A percentile compares a stretch with the other conserved stretches of the same genome.
Conservation (phyloP, 306 rosid species). For the Geum urbanum region DNA sequence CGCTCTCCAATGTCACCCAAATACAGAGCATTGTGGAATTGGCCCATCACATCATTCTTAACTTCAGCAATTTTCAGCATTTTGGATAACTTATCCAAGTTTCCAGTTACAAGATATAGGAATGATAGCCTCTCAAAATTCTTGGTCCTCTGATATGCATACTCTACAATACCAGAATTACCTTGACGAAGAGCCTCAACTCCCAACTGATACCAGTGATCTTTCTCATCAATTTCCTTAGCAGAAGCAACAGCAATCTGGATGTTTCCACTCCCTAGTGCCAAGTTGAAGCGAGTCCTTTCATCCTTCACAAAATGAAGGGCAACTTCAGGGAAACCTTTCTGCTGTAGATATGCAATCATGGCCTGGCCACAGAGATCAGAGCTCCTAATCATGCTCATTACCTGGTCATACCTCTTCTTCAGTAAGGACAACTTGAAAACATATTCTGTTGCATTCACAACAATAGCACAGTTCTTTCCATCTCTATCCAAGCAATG, state of each 20-base stretch:
- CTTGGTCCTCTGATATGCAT: constrained; percentile 86
- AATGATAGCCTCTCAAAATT: constrained; percentile 82
- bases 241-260: constrained; percentile 92
- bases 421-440: constrained; percentile 70
- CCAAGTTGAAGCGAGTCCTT: constrained; percentile 77
- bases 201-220: constrained; percentile 81
- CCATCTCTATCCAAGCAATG: constrained; percentile 88
- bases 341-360: constrained; percentile 87
- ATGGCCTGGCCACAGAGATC: constrained; percentile 88
- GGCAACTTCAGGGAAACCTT: constrained; percentile 89
- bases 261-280: constrained; percentile 84
- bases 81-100: constrained; percentile 71
- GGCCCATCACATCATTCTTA: constrained; percentile 90
- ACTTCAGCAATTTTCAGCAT: constrained; percentile 90
- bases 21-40: constrained; percentile 86
- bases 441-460: constrained; percentile 74
- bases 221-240: constrained; percentile 80
- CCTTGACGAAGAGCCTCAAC: constrained; percentile 91
- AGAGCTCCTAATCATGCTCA: constrained; percentile 82
- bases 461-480: constrained; percentile 51
- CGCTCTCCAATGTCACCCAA: constrained; percentile 72
- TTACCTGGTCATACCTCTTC: constrained; percentile 69
- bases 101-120: constrained; percentile 77
- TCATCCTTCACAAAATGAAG: constrained; percentile 92
- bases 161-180: constrained; percentile 78